Evolutionary conservation across 2,329 filamentous ascomycete species (phyloP).

Genomic region (Verticillium longisporum): DNA sequence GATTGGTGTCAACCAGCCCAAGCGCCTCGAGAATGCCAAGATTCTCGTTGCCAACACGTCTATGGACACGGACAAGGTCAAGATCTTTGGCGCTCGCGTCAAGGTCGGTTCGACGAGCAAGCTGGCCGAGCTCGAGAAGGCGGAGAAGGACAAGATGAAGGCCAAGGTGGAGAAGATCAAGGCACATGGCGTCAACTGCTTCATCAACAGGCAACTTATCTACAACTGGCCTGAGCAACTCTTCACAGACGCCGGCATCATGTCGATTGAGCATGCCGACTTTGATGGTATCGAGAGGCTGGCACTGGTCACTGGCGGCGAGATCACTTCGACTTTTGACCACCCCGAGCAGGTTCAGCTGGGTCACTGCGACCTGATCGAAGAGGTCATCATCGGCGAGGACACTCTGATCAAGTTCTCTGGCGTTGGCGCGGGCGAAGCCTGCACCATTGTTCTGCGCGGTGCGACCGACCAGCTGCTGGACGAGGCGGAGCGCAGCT

Average conservation of each 20-base stretch:
- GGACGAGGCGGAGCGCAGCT: conserved; percentile 90
- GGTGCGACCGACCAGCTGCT: conserved; percentile 95
- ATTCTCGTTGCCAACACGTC: conserved; percentile 96
- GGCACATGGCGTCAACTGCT: conserved; percentile 98
- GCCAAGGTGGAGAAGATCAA: conserved; percentile 99
- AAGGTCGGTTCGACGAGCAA: conserved; percentile 96
- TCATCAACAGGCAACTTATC: conserved; percentile 98
- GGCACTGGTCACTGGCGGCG: conserved; percentile 90
- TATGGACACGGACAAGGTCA: conserved; percentile 99
- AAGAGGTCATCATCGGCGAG: conserved; percentile 97
- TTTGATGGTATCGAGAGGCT: conserved; percentile 96
- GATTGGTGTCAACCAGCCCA: conserved; percentile 97
- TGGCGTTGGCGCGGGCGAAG: conserved; percentile 85
- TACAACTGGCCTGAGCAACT: conserved; percentile 99
- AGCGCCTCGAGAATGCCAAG: conserved; percentile 95
- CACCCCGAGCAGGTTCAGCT: conserved; percentile 97
- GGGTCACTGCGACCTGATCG: conserved; percentile 88
- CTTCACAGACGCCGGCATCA: conserved; percentile 94
- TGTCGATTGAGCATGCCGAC: conserved; percentile 98
- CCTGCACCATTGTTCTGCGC: conserved; percentile 93
- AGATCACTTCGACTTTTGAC: conserved; percentile 96
- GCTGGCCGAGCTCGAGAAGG: conserved; percentile 96
- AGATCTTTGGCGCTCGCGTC: conserved; percentile 95
- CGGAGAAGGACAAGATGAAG: conserved; percentile 99
- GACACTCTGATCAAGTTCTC: conserved; percentile 97